Base-by-base conservation (phyloP, 495 filamentous ascomycete species). In the Daldinia childiae region DNA sequence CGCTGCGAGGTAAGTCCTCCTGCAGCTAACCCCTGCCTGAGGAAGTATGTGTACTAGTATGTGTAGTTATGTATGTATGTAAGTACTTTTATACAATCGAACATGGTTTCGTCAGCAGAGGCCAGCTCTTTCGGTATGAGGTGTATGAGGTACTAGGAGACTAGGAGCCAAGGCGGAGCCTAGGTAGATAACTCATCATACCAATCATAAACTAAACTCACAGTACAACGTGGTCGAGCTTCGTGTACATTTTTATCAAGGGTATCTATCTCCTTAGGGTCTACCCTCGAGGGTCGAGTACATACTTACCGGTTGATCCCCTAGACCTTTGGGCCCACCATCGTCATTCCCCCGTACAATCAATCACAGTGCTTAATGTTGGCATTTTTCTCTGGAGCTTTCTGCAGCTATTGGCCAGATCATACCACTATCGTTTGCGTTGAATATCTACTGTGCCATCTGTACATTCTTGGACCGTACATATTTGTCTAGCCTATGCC, bases 241-340 rank as follows among this genome's bases (percentile, higher is more conserved):
- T 69, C 66, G 71, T 73, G 69, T 73, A 69, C 66, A 68, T 68
- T 60, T 68, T 60, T 58, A 27, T 65, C 62, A 38, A 69, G 62
- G 41, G 66, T 73, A 73, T 62, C 70, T 63, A 69, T 62, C 57
- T 45, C 62, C 58, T 63, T 54, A 58, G 45, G 62, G 48, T 50
- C 59, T 68, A 73, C 65, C 70, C 70, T 73, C 61, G 70, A 73
- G 70, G 71, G 66, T 64, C 71, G 71, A 73, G 71, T 73, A 73
- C 71, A 50, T 69, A 73, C 71, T 41, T 69, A 69, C 66, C 66
- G 66, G 71, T 69, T 73, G 66, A 73, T 69, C 71, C 71, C 66
- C 69, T 61, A 73, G 62, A 66, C 58, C 58, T 66, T 69, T 21
- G 43, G 66, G 61, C 66, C 71, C 71, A 73, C 71, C 66, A 66